Evolutionary conservation across 2,329 filamentous ascomycete species (phyloP).

Genomic region (Calonectria naviculata): DNA sequence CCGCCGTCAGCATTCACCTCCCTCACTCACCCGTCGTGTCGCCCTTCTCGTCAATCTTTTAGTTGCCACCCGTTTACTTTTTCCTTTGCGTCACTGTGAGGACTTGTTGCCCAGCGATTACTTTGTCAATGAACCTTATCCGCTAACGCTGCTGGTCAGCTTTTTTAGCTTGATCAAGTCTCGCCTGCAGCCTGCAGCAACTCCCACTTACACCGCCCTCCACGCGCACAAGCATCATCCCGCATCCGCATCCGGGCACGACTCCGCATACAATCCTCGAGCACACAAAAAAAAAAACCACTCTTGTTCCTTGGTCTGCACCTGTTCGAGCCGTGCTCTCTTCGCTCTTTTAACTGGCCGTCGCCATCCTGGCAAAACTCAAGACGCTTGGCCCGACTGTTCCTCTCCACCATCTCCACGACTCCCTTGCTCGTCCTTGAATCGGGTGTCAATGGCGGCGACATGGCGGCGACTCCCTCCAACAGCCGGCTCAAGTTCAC

Average conservation of each 20-base stretch:
- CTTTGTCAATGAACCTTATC: slow-evolving; percentile 18
- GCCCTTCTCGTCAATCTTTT: neutral
- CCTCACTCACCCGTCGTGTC: neutral
- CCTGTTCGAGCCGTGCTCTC: neutral
- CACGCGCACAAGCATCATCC: slow-evolving; percentile 40
- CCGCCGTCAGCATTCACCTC: slow-evolving; percentile 5
- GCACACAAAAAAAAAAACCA: neutral
- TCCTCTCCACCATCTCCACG: slow-evolving; percentile 18
- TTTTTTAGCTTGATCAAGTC: slow-evolving; percentile 26
- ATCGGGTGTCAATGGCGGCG: slow-evolving; percentile 61
- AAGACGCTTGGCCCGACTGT: slow-evolving; percentile 2
- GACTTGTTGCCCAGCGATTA: neutral
- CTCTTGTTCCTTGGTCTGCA: slow-evolving; percentile 10
- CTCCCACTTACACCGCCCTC: slow-evolving; percentile 43
- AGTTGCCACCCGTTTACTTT: neutral
- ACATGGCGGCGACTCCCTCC: slow-evolving; percentile 68
- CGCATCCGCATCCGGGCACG: slow-evolving; percentile 18
- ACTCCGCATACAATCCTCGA: slow-evolving; percentile 17
- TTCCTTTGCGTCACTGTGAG: slow-evolving; percentile 1
- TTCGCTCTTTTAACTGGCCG: neutral
- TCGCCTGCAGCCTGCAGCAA: slow-evolving; percentile 30
- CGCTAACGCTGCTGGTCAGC: slow-evolving; percentile 18
- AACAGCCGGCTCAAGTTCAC: slow-evolving; percentile 75
- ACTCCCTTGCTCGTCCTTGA: slow-evolving; percentile 22
- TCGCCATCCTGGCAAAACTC: neutral